Base-by-base conservation (phyloP, 1,284 basidiomycete species). In the Tilletia walkeri region DNA sequence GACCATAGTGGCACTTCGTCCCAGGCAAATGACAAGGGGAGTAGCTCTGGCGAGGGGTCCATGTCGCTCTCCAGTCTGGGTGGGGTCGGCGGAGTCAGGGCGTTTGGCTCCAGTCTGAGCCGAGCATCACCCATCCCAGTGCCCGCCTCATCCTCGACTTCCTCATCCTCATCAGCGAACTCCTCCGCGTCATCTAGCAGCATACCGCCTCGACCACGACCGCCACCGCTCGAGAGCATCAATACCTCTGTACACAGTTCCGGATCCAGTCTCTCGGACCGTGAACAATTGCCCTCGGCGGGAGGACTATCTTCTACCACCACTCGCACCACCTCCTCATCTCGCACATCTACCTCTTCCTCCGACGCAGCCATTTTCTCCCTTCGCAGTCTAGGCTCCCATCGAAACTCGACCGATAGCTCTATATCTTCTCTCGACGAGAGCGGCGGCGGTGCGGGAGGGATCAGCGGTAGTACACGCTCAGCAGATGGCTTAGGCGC, bases 361-460 rank as follows among this genome's bases (percentile, higher is more conserved):
- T 77, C 74, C 12, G 75, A 74, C 4, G 76, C 76, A 1, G 78
- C 78, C 48, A 75, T 76, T 2, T 78, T 78, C 67, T 76, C 75
- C 12, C 67, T 80, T 18, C 72, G 78, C 24, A 75, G 73, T 4
- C 48, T 80, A 7, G 50, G 50, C 5, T 80, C 78, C 1, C 75
- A 80, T 49, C 74, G 78, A 30, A 76, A 71, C 59, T 80, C 78
- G 4, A 75, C 72, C 0, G 75, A 75, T 39, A 79, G 78, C 47
- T 66, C 73, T 20, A 69, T 73, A 3, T 76, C 56, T 16, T 69
- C 76, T 12, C 75, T 75, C 0, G 56, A 69, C 41, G 59, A 68
- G 4, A 74, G 71, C 0, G 53, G 66, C 12, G 67, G 68, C 50
- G 38, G 30, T n/a, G 34, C 20, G 6, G 59, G 34, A 18, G 61